Percentiles rank a stretch among this genome's conserved stretches.
These are phyloP conservation scores for Crithidia expoeki DNA, from an alignment of 208 protist genomes.

Conservation along the genomic window DNA sequence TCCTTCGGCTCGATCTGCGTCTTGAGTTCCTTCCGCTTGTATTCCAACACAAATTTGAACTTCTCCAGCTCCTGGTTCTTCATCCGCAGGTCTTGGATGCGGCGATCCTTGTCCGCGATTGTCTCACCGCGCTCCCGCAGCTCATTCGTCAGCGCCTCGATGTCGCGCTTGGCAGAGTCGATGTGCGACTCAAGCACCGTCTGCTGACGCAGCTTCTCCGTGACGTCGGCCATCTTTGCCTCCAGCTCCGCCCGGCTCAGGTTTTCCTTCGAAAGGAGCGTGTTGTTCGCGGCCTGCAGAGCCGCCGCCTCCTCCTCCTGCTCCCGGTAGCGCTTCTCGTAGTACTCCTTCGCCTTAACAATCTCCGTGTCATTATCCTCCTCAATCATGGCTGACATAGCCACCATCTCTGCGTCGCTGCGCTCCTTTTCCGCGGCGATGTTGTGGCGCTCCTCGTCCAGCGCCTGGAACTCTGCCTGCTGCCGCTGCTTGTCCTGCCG, in stretches of 20 bases:
- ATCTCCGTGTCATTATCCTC: constrained; percentile 96
- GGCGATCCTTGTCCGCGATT: constrained; percentile 96
- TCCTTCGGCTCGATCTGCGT: constrained; percentile 98
- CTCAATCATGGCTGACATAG: constrained; percentile 91
- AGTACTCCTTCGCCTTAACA: constrained; percentile 91
- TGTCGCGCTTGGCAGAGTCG: constrained; percentile 93
- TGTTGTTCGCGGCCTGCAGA: constrained; percentile 91
- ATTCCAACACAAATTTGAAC: constrained; percentile 99
- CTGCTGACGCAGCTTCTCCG: constrained; percentile 87
- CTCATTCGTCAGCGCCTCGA: constrained; percentile 91
- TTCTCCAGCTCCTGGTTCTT: constrained; percentile 99
- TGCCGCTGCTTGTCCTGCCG: constrained; percentile 58
- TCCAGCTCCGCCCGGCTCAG: constrained; percentile 93
- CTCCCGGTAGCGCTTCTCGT: constrained; percentile 90
- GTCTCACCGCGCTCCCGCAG: constrained; percentile 95
- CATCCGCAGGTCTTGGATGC: constrained; percentile 97
- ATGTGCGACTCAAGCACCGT: constrained; percentile 91
- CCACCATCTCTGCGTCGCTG: constrained; percentile 82
- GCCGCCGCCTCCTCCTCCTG: constrained; percentile 87
- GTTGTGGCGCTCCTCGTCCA: constrained; percentile 71
- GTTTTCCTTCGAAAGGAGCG: constrained; percentile 90
- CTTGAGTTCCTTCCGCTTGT: constrained; percentile 98
- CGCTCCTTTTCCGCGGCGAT: constrained; percentile 67
- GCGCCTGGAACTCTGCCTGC: constrained; percentile 40
- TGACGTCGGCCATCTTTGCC: constrained; percentile 83